Base-by-base conservation (phyloP, 2,329 filamentous ascomycete genomes). In the Penicillium sp. region DNA sequence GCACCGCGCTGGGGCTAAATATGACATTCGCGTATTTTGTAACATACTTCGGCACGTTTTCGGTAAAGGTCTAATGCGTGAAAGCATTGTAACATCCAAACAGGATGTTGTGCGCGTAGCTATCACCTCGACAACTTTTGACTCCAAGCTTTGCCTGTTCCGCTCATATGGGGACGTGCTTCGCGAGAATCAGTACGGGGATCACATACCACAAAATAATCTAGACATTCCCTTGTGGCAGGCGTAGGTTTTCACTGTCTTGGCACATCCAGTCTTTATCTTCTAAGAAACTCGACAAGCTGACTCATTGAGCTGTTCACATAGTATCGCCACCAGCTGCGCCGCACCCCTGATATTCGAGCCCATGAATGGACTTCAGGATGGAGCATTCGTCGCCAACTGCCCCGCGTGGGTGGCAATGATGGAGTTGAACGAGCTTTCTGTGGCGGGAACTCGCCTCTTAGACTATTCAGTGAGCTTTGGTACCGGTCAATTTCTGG, bases 311-410 rank as follows among this genome's bases (percentile, higher is more conserved):
- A 22, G 16, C 10, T 22, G 8, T 10, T 3, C 22, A 21, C 16
- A 13, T 52, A 52, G 49, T 13, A 40, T 52, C 39, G 43, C 49
- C 43, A 42, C 49, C 9, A 52, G 49, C 43, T 52, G 49, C 34
- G 43, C 49, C 24, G 43, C 49, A 14, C 49, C 49, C 11, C 24
- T 52, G 21, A 16, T 46, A 11, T 52, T 52, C 31, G 43, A 52
- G 24, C 49, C 49, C 7, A 4, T 46, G 31, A 29, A 31, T n/a
- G 16, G 43, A 13, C 34, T 39, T n/a, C 43, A 44, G 13, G 49
- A 51, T 36, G 49, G 49, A 24, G 18, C 38, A 6, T 46, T 52
- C 39, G 49, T 29, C 31, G 49, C 49, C 16, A 52, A 52, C 31
- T 39, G 32, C 18, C 49, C 49, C 2, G 32, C 43, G 8, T 46